Evolutionary conservation across 768 basidiomycete species (phyloP), one percentile per base, ranked within the genome.

Genomic region (Astraeus odoratus): DNA sequence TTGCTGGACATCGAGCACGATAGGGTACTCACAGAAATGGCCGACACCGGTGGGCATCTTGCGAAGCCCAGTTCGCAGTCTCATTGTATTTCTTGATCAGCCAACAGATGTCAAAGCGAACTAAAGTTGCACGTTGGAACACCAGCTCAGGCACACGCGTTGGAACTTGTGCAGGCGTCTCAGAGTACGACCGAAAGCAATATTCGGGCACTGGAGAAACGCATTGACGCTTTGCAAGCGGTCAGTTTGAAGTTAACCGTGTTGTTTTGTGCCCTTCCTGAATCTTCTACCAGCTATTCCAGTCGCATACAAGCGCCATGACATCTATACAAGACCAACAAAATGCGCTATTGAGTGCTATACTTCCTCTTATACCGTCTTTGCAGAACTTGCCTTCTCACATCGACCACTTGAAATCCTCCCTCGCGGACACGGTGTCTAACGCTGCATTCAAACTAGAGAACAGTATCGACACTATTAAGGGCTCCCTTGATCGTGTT

Each of bases 1-100:
- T 61, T 79, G n/a, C 82, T 82, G 48, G 74, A 82, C 48, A 67
- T 68, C 20, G 79, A 79, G 44, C 75, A 74, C 18, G 82, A 86
- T 49, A 67, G 67, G 19, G 65, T 84, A 13, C 59, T 72, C 3
- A 67, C 73, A 19, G 80, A 81, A 43, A 68, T 83, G 37, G 50
- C 55, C 43, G 44, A 50, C 35, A 54, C 49, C 44, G 37, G 49
- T 52, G 34, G 18, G 34, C 43, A 27, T 20, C 23, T 13, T 8
- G 15, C 1, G 22, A 18, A 4, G 18, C 5, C 16, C 13, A 41
- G 37, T 43, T 42, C 16, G 35, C 39, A 29, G 39, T 23, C 49
- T 44, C 48, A 55, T 58, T 47, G 46, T 33, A 23, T 33, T 39
- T 16, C 13, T 44, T 18, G 18, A 35, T 30, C 50, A 86, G 84